Evolutionary conservation across 2,329 filamentous ascomycete genomes (phyloP), one percentile per base, ranked within the genome.

Genomic region (Aspergillus thermomutatus): DNA sequence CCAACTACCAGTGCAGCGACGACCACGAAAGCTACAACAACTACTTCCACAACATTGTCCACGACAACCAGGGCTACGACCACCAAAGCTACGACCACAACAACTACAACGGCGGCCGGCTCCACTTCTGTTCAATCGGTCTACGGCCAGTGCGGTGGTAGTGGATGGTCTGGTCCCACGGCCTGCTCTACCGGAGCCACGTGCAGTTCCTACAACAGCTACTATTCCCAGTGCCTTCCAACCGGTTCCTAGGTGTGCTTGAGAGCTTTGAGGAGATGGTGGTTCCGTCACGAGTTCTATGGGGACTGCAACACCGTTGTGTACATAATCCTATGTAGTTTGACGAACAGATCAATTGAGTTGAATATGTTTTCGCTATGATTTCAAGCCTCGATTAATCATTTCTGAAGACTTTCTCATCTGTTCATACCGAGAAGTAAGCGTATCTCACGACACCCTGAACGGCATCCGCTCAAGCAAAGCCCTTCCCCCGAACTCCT

Each of bases 141-240:
- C 25, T 34, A 50, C n/a, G 49, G 49, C 14, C 49, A 50, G 27
- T 50, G 49, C 49, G 49, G 49, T 34, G 49, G 49, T 21, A 50
- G 31, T 34, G 23, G 25, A 28, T 50, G 49, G 49, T n/a, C 49
- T 19, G 49, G 49, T 7, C 49, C 49, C 19, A 50, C 28, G 2
- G 49, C 27, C 21, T 50, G 49, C 49, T 7, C 17, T 8, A 11
- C 49, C 21, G 25, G 31, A 34, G 49, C 49, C 19, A 50, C 49
- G 3, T 50, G 49, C 28, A 50, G 11, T 28, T 37, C 49, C 19
- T 37, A 37, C 14, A 50, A 34, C 27, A 27, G 28, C 19, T 50
- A 23, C 11, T 50, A 50, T 27, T 50, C 23, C n/a, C 49, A 50
- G 28, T 50, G 49, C 27, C 10, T 50, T 50, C 49, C 49, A 37